Conservation (phyloP, 306 rosid species). For the Castanopsis chinensis region DNA sequence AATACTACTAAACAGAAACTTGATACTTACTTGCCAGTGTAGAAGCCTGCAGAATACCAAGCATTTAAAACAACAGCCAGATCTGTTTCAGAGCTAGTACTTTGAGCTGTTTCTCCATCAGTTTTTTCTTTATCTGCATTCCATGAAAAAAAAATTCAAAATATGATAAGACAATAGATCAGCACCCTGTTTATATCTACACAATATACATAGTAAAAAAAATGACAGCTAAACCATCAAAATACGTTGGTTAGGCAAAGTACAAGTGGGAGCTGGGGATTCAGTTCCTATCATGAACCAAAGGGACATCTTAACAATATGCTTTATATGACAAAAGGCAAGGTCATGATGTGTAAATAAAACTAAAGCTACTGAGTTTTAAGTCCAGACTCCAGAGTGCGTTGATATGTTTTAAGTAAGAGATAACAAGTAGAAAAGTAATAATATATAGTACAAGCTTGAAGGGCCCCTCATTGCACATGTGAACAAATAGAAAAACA, state of each 20-base stretch:
- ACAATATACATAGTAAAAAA: neutral
- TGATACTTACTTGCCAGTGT: slow-evolving; percentile 71
- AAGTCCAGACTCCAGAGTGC: slow-evolving; percentile 1
- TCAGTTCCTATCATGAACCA: neutral
- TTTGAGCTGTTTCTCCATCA: slow-evolving; percentile 30
- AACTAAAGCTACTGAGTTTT: neutral
- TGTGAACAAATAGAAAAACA: neutral
- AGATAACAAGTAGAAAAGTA: neutral
- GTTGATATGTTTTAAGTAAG: slow-evolving; percentile 1
- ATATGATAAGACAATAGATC: neutral
- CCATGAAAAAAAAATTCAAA: slow-evolving; percentile 4
- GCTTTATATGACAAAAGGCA: neutral
- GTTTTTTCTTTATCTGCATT: slow-evolving; percentile 37
- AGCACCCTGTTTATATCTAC: neutral
- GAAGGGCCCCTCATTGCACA: neutral
- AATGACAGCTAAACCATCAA: neutral
- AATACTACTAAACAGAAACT: neutral
- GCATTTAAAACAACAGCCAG: slow-evolving; percentile 68
- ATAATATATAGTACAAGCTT: neutral
- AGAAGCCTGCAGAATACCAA: slow-evolving; percentile 93
- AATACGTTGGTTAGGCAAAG: neutral
- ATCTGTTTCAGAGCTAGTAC: slow-evolving; percentile 51
- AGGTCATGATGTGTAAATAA: neutral
- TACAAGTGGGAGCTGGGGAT: neutral
- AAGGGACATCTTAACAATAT: neutral